phyloP scores from a whole-genome alignment of 345 rosid genomes.

The Litchi chinensis region DNA sequence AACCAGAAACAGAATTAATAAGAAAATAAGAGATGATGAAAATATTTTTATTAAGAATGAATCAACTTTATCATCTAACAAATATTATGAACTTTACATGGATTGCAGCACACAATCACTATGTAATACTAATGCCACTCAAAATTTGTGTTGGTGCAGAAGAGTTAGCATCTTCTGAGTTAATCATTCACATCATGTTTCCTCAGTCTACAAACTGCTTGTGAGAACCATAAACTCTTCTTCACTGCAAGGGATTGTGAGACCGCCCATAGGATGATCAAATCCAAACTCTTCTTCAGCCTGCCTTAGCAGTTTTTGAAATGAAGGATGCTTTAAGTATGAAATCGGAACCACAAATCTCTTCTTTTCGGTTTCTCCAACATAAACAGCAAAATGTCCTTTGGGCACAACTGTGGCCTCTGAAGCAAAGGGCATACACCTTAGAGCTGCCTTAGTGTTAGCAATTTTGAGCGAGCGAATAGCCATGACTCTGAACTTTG shows the following conservation, averaged over 20 bases:
- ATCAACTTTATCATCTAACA: background rate
- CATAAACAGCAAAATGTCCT: constrained; percentile 48
- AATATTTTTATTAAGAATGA: background rate
- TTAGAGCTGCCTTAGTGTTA: background rate
- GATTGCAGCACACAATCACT: background rate
- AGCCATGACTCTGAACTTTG: constrained; percentile 4
- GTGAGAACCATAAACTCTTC: constrained; percentile 40
- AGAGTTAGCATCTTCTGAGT: background rate
- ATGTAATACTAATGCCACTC: background rate
- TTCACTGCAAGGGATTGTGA: constrained; percentile 52
- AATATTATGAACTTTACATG: background rate
- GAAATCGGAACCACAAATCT: constrained; percentile 47
- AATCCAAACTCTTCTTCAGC: constrained; percentile 50
- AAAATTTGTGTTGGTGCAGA: background rate
- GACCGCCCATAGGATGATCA: constrained; percentile 52
- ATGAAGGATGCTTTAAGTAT: constrained; percentile 46
- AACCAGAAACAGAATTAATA: background rate
- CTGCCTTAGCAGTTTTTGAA: constrained; percentile 38
- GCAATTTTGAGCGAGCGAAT: constrained; percentile 1
- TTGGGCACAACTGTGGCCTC: constrained; percentile 34
- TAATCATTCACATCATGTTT: background rate
- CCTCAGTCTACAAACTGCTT: background rate
- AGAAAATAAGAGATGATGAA: background rate
- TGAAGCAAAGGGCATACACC: background rate
- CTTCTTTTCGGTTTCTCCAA: constrained; percentile 41